Percentiles rank a stretch among this genome's conserved stretches.
phyloP scores from a whole-genome alignment of 305 asterid genomes.

The Plantago rigida region DNA sequence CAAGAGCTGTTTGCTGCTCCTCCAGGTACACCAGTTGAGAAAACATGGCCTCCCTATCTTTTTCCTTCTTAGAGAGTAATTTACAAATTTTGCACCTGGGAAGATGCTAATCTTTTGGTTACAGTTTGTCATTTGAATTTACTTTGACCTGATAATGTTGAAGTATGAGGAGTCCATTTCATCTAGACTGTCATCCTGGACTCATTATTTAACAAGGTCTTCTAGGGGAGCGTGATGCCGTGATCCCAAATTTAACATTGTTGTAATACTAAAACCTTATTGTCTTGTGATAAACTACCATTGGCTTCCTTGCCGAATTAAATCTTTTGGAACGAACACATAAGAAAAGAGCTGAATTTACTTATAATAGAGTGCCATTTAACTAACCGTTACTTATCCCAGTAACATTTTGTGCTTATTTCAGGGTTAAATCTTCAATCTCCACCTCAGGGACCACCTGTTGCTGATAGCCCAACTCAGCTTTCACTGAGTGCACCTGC shows the following conservation, averaged over 20 bases:
- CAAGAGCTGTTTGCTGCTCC: conserved; percentile 42
- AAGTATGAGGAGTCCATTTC: no score
- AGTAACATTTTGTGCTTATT: conserved; percentile 24
- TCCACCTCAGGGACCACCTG: conserved; percentile 56
- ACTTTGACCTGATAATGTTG: no score
- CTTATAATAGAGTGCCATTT: neutral
- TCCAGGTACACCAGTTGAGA: conserved; percentile 38
- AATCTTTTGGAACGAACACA: no score
- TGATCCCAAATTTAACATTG: no score
- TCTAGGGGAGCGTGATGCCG: no score
- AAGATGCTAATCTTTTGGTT: neutral
- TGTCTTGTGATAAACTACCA: no score
- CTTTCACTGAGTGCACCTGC: conserved; percentile 34
- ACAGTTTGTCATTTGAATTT: no score
- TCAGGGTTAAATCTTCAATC: conserved; percentile 33
- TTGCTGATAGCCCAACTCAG: conserved; percentile 61
- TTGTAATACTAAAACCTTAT: no score
- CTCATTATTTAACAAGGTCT: no score
- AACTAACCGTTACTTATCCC: neutral
- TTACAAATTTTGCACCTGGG: neutral
- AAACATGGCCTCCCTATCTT: neutral
- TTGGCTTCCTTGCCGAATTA: no score
- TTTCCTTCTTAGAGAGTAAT: neutral
- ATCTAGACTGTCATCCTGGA: no score
- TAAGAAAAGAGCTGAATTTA: no score